phyloP scores from a whole-genome alignment of 129 eudicot genomes.

The Pittosporum tobira region DNA sequence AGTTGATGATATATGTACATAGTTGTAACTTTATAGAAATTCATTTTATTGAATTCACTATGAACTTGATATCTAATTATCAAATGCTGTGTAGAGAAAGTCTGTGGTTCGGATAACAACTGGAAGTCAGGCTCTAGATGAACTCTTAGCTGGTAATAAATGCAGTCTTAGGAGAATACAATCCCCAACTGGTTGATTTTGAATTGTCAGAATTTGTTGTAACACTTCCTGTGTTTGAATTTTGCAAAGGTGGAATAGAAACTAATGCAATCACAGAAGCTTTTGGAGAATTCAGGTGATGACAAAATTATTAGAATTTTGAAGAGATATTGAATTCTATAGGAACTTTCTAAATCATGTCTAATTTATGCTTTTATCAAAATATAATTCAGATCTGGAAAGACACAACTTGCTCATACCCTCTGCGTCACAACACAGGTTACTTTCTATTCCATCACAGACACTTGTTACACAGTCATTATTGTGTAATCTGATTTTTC shows the following conservation, averaged over 20 bases:
- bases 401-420: slow-evolving; percentile 97
- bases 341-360: slow-evolving; percentile 12
- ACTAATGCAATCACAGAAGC: slow-evolving; percentile 89
- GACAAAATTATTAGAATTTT: neutral
- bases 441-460: neutral
- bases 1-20: slow-evolving; percentile 2
- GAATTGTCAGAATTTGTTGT: neutral
- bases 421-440: slow-evolving; percentile 94
- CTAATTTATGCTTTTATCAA: slow-evolving; percentile 3
- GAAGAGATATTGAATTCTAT: neutral
- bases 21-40: neutral
- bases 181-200: slow-evolving; percentile 3
- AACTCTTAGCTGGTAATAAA: slow-evolving; percentile 72
- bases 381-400: slow-evolving; percentile 64
- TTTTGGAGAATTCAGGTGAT: slow-evolving; percentile 93
- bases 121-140: slow-evolving; percentile 98
- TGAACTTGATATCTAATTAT: slow-evolving; percentile 13
- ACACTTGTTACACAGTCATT: neutral
- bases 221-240: slow-evolving; percentile 2
- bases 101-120: slow-evolving; percentile 84
- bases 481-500: neutral
- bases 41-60: neutral
- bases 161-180: slow-evolving; percentile 7
- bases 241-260: slow-evolving; percentile 71
- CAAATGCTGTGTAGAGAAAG: slow-evolving; percentile 55